These are phyloP conservation scores for Quercus engelmannii DNA, from an alignment of 306 rosid genomes.

Conservation along the genomic window DNA sequence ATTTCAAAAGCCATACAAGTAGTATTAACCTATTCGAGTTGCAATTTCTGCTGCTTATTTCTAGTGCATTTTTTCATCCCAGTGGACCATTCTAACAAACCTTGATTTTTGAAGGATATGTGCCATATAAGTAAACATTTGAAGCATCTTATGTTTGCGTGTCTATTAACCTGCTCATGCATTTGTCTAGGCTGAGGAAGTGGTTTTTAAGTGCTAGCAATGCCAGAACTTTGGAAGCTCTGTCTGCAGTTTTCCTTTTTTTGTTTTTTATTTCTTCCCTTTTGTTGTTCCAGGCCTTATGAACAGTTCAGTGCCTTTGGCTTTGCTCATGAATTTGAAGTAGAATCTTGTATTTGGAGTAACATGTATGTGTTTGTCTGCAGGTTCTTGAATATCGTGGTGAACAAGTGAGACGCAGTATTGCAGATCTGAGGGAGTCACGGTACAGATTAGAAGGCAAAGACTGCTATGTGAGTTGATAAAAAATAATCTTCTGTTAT, in stretches of 20 bases:
- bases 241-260: not conserved
- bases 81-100: not conserved
- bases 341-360: not conserved
- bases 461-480: constrained; percentile 86
- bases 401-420: constrained; percentile 89
- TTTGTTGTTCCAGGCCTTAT: not conserved
- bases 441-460: constrained; percentile 80
- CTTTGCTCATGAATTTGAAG: constrained; percentile 10
- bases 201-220: not conserved
- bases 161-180: not conserved
- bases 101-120: constrained; percentile 2
- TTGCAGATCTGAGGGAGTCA: constrained; percentile 92
- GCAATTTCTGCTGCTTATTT: not conserved
- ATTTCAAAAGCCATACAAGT: not conserved
- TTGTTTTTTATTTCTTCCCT: not conserved
- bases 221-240: not conserved
- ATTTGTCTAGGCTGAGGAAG: constrained; percentile 12
- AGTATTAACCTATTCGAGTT: not conserved
- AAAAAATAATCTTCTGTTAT: not conserved
- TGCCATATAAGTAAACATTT: not conserved
- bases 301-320: constrained; percentile 1
- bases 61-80: not conserved
- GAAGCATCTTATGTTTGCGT: not conserved
- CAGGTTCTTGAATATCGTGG: constrained; percentile 99
- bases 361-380: constrained; percentile 19